These are phyloP conservation scores for Punica granatum DNA, from an alignment of 345 rosid genomes.

Conservation along the genomic window DNA sequence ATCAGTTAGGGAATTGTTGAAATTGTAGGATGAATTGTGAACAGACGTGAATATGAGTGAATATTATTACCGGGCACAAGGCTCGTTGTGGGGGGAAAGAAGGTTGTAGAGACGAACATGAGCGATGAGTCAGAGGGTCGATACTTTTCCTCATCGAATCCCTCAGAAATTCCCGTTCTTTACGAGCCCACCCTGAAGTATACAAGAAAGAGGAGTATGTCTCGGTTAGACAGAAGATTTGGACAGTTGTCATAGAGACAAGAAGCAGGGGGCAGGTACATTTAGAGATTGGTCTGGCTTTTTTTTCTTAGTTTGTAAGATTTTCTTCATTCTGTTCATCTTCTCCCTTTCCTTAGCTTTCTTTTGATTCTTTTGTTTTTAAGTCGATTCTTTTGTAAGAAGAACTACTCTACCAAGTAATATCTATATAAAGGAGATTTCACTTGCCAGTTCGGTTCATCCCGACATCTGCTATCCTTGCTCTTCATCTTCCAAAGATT, in stretches of 20 bases:
- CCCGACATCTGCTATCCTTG: background rate
- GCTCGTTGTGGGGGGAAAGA: background rate
- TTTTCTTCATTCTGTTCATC: background rate
- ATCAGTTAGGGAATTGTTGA: background rate
- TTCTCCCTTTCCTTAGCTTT: background rate
- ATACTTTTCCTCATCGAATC: background rate
- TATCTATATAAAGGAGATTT: constrained; percentile 7
- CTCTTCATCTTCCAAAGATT: background rate
- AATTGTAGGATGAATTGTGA: background rate
- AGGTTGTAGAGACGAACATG: background rate
- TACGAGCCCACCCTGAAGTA: background rate
- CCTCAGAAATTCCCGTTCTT: background rate
- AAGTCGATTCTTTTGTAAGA: constrained; percentile 43
- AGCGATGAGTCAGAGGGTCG: background rate
- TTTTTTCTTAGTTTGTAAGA: background rate
- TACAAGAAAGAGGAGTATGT: background rate
- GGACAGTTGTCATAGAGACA: background rate
- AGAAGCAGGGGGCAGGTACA: background rate
- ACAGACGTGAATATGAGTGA: background rate
- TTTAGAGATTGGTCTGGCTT: background rate
- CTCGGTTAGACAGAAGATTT: background rate
- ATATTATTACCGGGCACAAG: background rate
- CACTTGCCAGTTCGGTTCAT: background rate
- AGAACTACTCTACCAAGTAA: constrained; percentile 11
- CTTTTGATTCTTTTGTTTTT: constrained; percentile 38